These are phyloP conservation scores for Alternaria conjuncta DNA, from an alignment of 2,329 filamentous ascomycete genomes.

Conservation along the genomic window DNA sequence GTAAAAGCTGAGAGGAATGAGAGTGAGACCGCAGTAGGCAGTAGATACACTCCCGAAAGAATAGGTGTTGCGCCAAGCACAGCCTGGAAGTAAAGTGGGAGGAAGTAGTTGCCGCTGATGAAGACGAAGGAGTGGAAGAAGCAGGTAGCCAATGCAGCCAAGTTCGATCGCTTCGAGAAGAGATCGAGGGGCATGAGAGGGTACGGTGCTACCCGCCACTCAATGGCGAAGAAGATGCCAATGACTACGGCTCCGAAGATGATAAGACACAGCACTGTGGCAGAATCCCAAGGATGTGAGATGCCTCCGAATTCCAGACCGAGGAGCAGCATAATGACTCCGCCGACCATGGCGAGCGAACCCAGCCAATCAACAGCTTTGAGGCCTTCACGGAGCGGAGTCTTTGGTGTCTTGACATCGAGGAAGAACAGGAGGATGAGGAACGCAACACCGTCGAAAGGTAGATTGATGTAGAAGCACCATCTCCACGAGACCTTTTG, in stretches of 20 bases:
- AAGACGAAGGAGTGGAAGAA: slow-evolving; percentile 80
- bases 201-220: slow-evolving; percentile 75
- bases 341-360: slow-evolving; percentile 71
- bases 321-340: slow-evolving; percentile 83
- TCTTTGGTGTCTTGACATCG: slow-evolving; percentile 70
- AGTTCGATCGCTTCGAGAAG: slow-evolving; percentile 70
- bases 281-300: slow-evolving; percentile 73
- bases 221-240: slow-evolving; percentile 72
- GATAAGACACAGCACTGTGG: slow-evolving; percentile 77
- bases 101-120: slow-evolving; percentile 78
- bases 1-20: slow-evolving; percentile 67
- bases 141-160: slow-evolving; percentile 69
- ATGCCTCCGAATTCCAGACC: slow-evolving; percentile 86
- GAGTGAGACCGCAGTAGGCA: slow-evolving; percentile 72
- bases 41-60: slow-evolving; percentile 74
- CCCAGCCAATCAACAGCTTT: slow-evolving; percentile 72
- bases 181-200: slow-evolving; percentile 79
- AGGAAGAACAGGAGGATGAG: slow-evolving; percentile 65
- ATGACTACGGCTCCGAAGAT: slow-evolving; percentile 72
- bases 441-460: slow-evolving; percentile 66
- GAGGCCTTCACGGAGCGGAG: slow-evolving; percentile 66
- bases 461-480: slow-evolving; percentile 67
- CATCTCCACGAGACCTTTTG: slow-evolving; percentile 68
- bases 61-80: slow-evolving; percentile 72
- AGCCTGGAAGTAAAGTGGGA: slow-evolving; percentile 85